Evolutionary conservation across 2,329 filamentous ascomycete species (phyloP).

Genomic region (Exophiala viscosa): DNA sequence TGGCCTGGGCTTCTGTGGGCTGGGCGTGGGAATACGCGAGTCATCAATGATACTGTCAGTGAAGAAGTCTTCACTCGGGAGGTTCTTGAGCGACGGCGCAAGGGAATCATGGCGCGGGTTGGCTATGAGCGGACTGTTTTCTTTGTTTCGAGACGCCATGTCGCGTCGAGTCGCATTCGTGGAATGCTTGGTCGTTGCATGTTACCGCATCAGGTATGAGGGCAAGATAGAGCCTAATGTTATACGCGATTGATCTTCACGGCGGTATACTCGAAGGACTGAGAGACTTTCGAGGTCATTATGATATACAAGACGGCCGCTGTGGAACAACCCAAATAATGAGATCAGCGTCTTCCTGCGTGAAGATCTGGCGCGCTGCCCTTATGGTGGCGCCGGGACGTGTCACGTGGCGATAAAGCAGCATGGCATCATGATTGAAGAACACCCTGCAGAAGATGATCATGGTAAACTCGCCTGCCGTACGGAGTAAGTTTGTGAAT

Average conservation of each 20-base stretch:
- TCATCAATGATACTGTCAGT: constrained; percentile 29
- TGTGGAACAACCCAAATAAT: too few relatives aligned
- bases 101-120: constrained; percentile 14
- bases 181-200: constrained; percentile 8
- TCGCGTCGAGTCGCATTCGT: constrained; percentile 19
- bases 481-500: too few relatives aligned
- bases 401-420: too few relatives aligned
- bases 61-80: constrained; percentile 27
- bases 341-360: too few relatives aligned
- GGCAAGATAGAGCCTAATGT: neutral
- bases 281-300: too few relatives aligned
- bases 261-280: too few relatives aligned
- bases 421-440: too few relatives aligned
- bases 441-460: too few relatives aligned
- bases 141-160: constrained; percentile 24
- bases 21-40: constrained; percentile 25
- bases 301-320: too few relatives aligned
- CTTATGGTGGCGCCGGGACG: too few relatives aligned
- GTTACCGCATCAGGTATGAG: constrained; percentile 10
- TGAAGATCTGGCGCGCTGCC: too few relatives aligned
- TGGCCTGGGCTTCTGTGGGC: constrained; percentile 11
- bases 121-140: constrained; percentile 23
- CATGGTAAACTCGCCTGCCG: too few relatives aligned
- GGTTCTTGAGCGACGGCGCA: constrained; percentile 6
- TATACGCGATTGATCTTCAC: neutral